phyloP scores from a whole-genome alignment of 768 basidiomycete genomes.

The Paxillus ammoniavirescens region DNA sequence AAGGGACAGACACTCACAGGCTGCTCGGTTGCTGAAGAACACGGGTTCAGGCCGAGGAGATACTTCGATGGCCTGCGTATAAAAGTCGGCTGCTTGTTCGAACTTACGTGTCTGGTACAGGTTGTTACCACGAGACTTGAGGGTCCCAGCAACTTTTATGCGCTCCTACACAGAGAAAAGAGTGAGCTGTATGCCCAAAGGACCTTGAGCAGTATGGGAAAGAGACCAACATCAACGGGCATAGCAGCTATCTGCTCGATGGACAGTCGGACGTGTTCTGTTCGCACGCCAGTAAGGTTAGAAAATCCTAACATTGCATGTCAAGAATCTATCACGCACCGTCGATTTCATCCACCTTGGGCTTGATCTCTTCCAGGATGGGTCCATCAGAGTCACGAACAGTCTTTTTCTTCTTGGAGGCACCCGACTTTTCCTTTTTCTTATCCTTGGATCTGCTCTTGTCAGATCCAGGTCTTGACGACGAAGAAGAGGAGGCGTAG shows the following conservation, averaged over 20 bases:
- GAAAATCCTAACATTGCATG: background rate
- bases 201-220: background rate
- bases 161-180: conserved; percentile 51
- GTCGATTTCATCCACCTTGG: conserved; percentile 38
- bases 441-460: conserved; percentile 50
- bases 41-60: conserved; percentile 84
- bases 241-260: conserved; percentile 56
- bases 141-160: conserved; percentile 53
- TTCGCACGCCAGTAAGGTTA: conserved; percentile 9
- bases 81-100: conserved; percentile 55
- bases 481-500: conserved; percentile 59
- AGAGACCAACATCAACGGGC: conserved; percentile 51
- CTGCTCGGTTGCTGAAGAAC: conserved; percentile 96
- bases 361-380: conserved; percentile 72
- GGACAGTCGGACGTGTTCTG: conserved; percentile 45
- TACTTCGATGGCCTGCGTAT: conserved; percentile 73
- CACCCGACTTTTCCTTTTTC: conserved; percentile 35
- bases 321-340: conserved; percentile 22
- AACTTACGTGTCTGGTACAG: conserved; percentile 67
- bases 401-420: conserved; percentile 59
- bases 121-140: conserved; percentile 71
- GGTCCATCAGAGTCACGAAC: conserved; percentile 66
- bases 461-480: conserved; percentile 33
- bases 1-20: conserved; percentile 54
- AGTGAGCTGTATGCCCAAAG: conserved; percentile 5